Percentiles rank a stretch among this genome's conserved stretches.
phyloP scores from a whole-genome alignment of 148 eudicot genomes.

The Rhododendron griersonianum region DNA sequence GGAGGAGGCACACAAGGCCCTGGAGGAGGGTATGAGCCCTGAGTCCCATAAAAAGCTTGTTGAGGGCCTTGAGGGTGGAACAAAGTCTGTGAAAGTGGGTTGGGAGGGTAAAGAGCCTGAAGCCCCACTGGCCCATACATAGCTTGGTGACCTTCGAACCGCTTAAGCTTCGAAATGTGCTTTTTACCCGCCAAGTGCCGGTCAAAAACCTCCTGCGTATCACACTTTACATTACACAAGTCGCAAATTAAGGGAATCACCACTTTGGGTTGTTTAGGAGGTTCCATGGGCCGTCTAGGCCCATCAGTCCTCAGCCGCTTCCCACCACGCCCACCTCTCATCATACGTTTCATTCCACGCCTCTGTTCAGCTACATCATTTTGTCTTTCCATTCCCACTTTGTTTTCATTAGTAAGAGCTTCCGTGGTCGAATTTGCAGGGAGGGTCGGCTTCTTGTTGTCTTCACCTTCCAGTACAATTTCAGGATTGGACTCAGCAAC shows the following conservation, averaged over 20 bases:
- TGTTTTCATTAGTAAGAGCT: constrained; percentile 17
- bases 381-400: constrained; percentile 8
- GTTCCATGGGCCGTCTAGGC: constrained; percentile 6
- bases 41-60: constrained; percentile 20
- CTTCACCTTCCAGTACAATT: constrained; percentile 12
- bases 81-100: constrained; percentile 24
- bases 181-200: constrained; percentile 32
- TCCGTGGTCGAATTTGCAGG: constrained; percentile 16
- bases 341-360: constrained; percentile 32
- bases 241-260: constrained; percentile 34
- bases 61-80: constrained; percentile 22
- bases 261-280: constrained; percentile 29
- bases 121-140: constrained; percentile 34
- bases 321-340: constrained; percentile 30
- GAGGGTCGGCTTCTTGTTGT: background rate
- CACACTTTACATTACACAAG: constrained; percentile 37
- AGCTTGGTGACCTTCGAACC: constrained; percentile 35
- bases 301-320: constrained; percentile 17
- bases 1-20: constrained; percentile 14
- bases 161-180: constrained; percentile 30
- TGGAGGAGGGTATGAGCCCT: constrained; percentile 18
- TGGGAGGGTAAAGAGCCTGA: constrained; percentile 39
- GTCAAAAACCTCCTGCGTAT: constrained; percentile 36
- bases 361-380: constrained; percentile 9
- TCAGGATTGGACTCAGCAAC: constrained; percentile 14